Percentiles rank a stretch among this genome's conserved stretches.
phyloP scores from a whole-genome alignment of 306 rosid genomes.

The Cyamopsis tetragonoloba region DNA sequence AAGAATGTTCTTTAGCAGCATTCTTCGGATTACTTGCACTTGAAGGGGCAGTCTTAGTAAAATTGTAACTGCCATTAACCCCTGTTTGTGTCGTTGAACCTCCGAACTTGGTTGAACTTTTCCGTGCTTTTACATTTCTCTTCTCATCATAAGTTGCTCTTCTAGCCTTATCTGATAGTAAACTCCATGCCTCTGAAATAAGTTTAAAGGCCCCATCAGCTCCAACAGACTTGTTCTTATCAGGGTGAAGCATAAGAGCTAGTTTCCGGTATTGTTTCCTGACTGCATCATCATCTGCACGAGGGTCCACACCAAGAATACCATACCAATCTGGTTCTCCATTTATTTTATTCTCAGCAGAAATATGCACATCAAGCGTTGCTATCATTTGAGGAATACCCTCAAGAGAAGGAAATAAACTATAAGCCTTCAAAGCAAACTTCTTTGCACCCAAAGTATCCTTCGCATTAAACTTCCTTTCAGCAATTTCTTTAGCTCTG shows the following conservation, averaged over 20 bases:
- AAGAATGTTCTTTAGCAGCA: constrained; percentile 41
- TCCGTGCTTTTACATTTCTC: constrained; percentile 44
- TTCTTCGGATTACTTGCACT: constrained; percentile 50
- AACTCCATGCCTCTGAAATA: constrained; percentile 89
- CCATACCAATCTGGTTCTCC: constrained; percentile 93
- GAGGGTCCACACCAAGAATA: constrained; percentile 64
- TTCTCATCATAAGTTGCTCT: constrained; percentile 58
- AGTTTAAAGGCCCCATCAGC: constrained; percentile 90
- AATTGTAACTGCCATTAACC: constrained; percentile 55
- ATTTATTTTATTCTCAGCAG: constrained; percentile 61
- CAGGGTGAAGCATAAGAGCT: constrained; percentile 93
- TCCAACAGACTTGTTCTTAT: constrained; percentile 83
- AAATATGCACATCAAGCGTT: constrained; percentile 67
- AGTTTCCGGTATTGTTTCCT: constrained; percentile 76
- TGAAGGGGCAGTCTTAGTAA: constrained; percentile 49
- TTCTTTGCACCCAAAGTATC: constrained; percentile 71
- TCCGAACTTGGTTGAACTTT: constrained; percentile 36
- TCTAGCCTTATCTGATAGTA: constrained; percentile 66
- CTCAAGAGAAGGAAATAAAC: constrained; percentile 71
- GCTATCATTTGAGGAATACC: constrained; percentile 80
- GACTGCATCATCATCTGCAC: constrained; percentile 70
- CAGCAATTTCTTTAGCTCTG: constrained; percentile 81
- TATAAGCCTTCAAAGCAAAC: constrained; percentile 81
- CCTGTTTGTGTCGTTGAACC: constrained; percentile 46
- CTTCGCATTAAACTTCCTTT: constrained; percentile 66